Conservation (phyloP, 345 rosid species). For the Rhizophora mangle region DNA sequence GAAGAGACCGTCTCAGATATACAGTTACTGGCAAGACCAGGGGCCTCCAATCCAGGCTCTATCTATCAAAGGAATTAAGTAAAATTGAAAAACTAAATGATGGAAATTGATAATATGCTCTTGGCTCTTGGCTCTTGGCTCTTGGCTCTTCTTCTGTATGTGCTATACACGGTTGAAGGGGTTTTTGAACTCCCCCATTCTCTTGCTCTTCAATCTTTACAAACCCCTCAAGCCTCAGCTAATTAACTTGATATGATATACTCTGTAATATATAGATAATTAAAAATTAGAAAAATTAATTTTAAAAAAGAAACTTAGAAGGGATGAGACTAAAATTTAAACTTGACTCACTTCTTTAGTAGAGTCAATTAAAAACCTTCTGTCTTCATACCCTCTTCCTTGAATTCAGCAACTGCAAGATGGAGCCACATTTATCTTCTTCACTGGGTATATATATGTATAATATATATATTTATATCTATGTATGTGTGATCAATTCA, state of each 20-base stretch:
- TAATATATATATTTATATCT: background rate
- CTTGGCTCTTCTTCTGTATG: conserved; percentile 3
- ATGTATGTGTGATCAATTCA: background rate
- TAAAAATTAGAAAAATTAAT: conserved; percentile 6
- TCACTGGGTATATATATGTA: background rate
- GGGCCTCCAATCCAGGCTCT: conserved; percentile 14
- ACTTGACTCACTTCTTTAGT: background rate
- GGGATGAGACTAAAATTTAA: too few species aligned
- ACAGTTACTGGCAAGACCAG: conserved; percentile 19
- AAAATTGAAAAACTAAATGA: background rate
- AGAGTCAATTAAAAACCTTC: background rate
- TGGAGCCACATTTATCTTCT: conserved; percentile 4
- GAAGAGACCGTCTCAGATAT: conserved; percentile 14
- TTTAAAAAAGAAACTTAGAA: background rate
- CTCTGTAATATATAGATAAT: background rate
- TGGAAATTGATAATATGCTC: background rate
- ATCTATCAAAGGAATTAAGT: too few species aligned
- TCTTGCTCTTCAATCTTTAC: conserved; percentile 11
- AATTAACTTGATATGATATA: conserved; percentile 5
- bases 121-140: background rate
- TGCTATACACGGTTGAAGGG: conserved; percentile 30
- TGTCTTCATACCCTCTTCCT: background rate
- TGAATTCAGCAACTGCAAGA: background rate
- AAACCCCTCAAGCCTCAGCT: conserved; percentile 29
- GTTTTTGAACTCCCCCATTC: conserved; percentile 15